Evolutionary conservation across 148 eudicot genomes (phyloP).

Genomic region (Arctostaphylos glauca): DNA sequence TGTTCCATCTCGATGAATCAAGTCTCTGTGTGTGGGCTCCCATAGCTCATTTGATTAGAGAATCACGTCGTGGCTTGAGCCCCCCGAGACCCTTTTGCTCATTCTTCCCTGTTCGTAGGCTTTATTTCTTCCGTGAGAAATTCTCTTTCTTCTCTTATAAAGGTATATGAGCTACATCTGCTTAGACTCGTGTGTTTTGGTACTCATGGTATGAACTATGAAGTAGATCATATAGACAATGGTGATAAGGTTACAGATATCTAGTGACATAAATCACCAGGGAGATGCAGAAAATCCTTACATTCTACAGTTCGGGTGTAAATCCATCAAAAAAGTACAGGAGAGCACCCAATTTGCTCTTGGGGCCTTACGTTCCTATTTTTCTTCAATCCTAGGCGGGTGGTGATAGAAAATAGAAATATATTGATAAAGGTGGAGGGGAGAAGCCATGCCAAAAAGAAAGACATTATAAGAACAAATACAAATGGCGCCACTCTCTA

Average conservation of each 20-base stretch:
- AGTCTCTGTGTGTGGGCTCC: background rate
- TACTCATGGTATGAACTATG: background rate
- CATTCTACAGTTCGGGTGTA: background rate
- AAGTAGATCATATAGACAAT: background rate
- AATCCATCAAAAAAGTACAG: background rate
- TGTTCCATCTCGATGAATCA: background rate
- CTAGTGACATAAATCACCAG: background rate
- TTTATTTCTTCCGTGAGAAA: background rate
- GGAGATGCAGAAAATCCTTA: background rate
- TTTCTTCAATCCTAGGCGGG: background rate
- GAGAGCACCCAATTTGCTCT: background rate
- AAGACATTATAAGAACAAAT: background rate
- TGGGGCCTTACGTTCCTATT: background rate
- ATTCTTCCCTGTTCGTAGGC: background rate
- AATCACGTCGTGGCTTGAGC: background rate
- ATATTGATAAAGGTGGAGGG: background rate
- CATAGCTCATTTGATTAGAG: conserved; percentile 9
- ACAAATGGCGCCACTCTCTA: background rate
- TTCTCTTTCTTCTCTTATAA: background rate
- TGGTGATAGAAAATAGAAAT: background rate
- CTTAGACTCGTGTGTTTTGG: background rate
- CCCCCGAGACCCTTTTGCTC: background rate
- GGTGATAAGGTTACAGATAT: background rate
- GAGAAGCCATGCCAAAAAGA: background rate
- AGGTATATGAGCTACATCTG: background rate